These are phyloP conservation scores for Ramicandelaber brevisporus DNA, from an alignment of 192 early-diverging fungal genomes.

Conservation along the genomic window DNA sequence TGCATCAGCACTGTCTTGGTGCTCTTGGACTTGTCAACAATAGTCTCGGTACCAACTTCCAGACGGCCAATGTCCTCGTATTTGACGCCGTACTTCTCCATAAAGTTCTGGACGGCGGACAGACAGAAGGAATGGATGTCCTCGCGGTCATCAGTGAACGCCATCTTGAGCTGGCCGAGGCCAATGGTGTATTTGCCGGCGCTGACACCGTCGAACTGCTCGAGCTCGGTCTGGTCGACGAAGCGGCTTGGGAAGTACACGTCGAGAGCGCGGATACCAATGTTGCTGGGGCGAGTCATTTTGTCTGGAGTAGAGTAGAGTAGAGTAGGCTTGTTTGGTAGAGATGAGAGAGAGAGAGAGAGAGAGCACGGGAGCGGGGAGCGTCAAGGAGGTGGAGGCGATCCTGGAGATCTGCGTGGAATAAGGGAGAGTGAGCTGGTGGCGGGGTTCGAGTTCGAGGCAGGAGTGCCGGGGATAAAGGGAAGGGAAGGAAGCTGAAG, in stretches of 20 bases:
- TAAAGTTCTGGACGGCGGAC: conserved; percentile 64
- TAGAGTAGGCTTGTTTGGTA: too few relatives aligned
- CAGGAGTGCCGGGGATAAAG: background rate
- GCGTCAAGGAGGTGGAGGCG: too few relatives aligned
- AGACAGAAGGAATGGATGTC: conserved; percentile 16
- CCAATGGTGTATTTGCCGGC: conserved; percentile 97
- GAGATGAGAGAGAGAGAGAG: too few relatives aligned
- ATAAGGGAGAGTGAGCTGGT: too few relatives aligned
- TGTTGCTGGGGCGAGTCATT: conserved; percentile 25
- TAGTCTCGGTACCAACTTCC: conserved; percentile 96
- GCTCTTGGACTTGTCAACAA: conserved; percentile 97
- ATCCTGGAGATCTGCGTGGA: too few relatives aligned
- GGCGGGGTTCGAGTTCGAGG: background rate
- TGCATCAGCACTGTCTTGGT: conserved; percentile 94
- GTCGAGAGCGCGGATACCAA: conserved; percentile 37
- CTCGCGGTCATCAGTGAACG: conserved; percentile 85
- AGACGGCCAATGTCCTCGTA: conserved; percentile 73
- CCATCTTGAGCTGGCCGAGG: conserved; percentile 88
- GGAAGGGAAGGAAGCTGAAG: conserved; percentile 5
- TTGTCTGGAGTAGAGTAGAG: too few relatives aligned
- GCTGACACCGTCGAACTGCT: conserved; percentile 77
- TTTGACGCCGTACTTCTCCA: conserved; percentile 78
- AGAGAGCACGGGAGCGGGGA: too few relatives aligned
- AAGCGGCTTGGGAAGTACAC: conserved; percentile 36
- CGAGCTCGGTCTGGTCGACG: conserved; percentile 34